phyloP scores from a whole-genome alignment of 1,139 yeast genomes.

The Nematodospora anomalae region DNA sequence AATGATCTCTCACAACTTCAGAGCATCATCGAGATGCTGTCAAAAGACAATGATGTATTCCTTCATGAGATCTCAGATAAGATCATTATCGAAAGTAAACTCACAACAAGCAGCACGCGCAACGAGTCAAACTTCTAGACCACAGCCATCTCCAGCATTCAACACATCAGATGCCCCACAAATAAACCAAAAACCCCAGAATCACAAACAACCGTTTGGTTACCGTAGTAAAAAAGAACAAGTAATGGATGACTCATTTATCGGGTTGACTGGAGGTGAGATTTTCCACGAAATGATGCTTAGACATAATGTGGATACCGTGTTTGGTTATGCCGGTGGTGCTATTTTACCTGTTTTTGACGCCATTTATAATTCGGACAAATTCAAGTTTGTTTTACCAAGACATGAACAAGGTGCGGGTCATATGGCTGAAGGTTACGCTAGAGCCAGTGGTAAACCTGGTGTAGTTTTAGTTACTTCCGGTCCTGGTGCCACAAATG shows the following conservation, averaged over 20 bases:
- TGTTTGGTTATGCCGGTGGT: conserved; percentile 97
- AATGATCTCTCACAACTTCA: conserved; percentile 17
- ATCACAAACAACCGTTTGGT: conserved; percentile 7
- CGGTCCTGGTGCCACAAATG: conserved; percentile 99
- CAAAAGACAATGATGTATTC: conserved; percentile 10
- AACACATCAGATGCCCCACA: conserved; percentile 26
- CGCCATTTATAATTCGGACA: conserved; percentile 89
- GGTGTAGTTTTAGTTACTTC: conserved; percentile 97
- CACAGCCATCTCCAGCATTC: conserved; percentile 43
- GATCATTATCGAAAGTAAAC: conserved; percentile 35
- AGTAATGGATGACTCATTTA: conserved; percentile 77
- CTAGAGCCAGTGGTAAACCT: conserved; percentile 93
- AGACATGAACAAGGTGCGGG: conserved; percentile 99
- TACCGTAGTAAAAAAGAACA: conserved; percentile 12
- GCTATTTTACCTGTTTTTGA: conserved; percentile 97
- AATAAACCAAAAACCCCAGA: conserved; percentile 7
- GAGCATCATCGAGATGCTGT: conserved; percentile 9
- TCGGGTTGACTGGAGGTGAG: conserved; percentile 96
- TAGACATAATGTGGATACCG: conserved; percentile 91
- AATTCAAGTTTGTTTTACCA: conserved; percentile 88
- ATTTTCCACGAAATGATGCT: conserved; percentile 99
- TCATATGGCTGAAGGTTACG: conserved; percentile 99
- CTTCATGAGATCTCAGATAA: conserved; percentile 15
- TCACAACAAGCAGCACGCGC: conserved; percentile 39
- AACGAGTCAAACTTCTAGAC: conserved; percentile 25